Evolutionary conservation across 2,329 filamentous ascomycete species (phyloP).

Genomic region (Allantophomopsis cytisporea): DNA sequence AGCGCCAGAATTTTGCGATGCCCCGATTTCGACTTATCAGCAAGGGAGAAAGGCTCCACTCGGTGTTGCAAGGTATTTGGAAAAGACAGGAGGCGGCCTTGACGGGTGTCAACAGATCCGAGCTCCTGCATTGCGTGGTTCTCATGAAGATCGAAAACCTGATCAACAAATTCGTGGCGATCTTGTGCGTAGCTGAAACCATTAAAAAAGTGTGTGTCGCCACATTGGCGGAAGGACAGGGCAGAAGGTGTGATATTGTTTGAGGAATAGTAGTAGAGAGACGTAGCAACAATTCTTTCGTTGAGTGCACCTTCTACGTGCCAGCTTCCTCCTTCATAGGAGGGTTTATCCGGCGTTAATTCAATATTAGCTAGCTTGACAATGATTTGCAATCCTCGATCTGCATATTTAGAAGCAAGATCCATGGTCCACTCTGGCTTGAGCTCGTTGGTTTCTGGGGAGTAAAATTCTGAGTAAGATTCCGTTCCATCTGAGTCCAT

Average conservation of each 20-base stretch:
- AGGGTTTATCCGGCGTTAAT: constrained; percentile 37
- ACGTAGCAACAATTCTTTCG: constrained; percentile 38
- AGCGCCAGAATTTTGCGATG: constrained; percentile 40
- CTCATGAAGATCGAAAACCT: constrained; percentile 6
- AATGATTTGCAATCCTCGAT: constrained; percentile 40
- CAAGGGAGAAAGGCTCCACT: constrained; percentile 20
- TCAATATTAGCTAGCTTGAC: constrained; percentile 45
- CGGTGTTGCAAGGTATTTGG: constrained; percentile 30
- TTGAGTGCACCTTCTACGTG: constrained; percentile 27
- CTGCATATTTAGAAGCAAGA: constrained; percentile 4
- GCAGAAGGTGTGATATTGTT: constrained; percentile 29
- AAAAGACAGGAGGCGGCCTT: constrained; percentile 28
- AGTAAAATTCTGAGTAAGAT: too few relatives aligned
- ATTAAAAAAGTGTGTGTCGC: background rate
- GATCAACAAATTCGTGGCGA: constrained; percentile 6
- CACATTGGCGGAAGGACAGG: constrained; percentile 27
- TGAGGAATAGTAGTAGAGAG: constrained; percentile 33
- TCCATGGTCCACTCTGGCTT: background rate
- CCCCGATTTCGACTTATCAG: constrained; percentile 29
- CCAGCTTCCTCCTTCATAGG: constrained; percentile 30
- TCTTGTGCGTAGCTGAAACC: constrained; percentile 4
- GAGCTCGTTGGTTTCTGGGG: too few relatives aligned
- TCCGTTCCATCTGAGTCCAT: too few relatives aligned
- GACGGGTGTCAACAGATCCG: constrained; percentile 20
- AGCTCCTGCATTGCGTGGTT: constrained; percentile 19